A percentile compares a stretch with the other conserved stretches of the same genome.
Conservation (phyloP, 225 moss, liverwort and hornwort genomes). For the Physcomitrium patens region DNA sequence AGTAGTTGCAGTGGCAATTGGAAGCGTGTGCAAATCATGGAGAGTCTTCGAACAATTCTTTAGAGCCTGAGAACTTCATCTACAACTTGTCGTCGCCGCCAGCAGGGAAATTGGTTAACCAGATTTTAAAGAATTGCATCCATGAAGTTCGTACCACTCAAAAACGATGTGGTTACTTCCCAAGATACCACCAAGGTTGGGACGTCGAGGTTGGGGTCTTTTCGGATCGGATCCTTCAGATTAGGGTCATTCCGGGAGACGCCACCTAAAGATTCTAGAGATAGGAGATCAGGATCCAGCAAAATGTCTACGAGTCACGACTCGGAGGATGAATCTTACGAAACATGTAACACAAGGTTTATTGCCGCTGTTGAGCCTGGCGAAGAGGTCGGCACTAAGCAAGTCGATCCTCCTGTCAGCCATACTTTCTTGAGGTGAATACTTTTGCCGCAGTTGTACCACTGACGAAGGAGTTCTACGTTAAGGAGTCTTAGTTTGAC, state of each 20-base stretch:
- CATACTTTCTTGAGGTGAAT: constrained; percentile 38
- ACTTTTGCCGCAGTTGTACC: no score
- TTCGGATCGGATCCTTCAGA: constrained; percentile 59
- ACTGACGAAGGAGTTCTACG: no score
- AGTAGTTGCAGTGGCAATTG: not conserved
- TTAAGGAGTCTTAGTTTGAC: no score
- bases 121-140: not conserved
- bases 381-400: constrained; percentile 40
- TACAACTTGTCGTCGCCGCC: not conserved
- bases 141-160: constrained; percentile 63
- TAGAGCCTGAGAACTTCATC: constrained; percentile 13
- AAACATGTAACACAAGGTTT: constrained; percentile 59
- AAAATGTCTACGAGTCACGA: constrained; percentile 32
- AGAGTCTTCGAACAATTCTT: not conserved
- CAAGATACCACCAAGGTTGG: constrained; percentile 52
- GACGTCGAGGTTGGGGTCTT: constrained; percentile 57
- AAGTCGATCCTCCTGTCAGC: constrained; percentile 36
- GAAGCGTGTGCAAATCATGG: constrained; percentile 25
- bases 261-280: constrained; percentile 40
- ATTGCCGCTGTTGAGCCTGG: constrained; percentile 45
- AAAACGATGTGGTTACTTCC: constrained; percentile 42
- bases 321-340: constrained; percentile 57
- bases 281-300: constrained; percentile 52
- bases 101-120: no score
- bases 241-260: constrained; percentile 59